These are phyloP conservation scores for Diplocarpon mali DNA, from an alignment of 2,329 filamentous ascomycete species.

Conservation along the genomic window DNA sequence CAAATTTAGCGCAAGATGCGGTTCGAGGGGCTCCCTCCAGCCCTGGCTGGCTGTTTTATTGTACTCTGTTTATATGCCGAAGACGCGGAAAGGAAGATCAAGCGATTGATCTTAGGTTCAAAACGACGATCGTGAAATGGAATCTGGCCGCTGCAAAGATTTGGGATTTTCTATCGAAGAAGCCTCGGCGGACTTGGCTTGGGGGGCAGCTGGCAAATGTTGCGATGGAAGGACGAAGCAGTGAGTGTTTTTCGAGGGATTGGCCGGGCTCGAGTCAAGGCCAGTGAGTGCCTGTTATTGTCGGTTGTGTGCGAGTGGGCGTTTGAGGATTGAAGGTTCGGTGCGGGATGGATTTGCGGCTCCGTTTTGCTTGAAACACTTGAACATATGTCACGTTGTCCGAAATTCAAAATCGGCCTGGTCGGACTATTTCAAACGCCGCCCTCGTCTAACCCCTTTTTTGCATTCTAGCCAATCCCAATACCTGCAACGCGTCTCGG, in stretches of 20 bases:
- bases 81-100: slow-evolving; percentile 9
- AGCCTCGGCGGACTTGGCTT: slow-evolving; percentile 9
- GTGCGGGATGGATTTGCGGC: slow-evolving; percentile 1
- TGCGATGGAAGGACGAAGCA: slow-evolving; percentile 1
- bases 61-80: slow-evolving; percentile 9
- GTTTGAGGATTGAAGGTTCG: slow-evolving; percentile 1
- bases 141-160: slow-evolving; percentile 18
- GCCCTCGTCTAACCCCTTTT: not conserved
- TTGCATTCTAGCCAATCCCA: too few relatives aligned
- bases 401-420: not conserved
- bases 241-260: slow-evolving; percentile 4
- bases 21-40: slow-evolving; percentile 4
- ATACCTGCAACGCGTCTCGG: too few relatives aligned
- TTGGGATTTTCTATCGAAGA: slow-evolving; percentile 11
- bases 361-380: slow-evolving; percentile 8
- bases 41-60: slow-evolving; percentile 4
- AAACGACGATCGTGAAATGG: slow-evolving; percentile 12
- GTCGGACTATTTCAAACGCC: slow-evolving; percentile 3
- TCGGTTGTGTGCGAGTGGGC: slow-evolving; percentile 2
- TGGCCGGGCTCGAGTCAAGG: slow-evolving; percentile 10
- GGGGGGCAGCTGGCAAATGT: not conserved
- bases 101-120: slow-evolving; percentile 15
- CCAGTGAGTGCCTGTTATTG: slow-evolving; percentile 6
- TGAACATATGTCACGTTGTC: slow-evolving; percentile 4
- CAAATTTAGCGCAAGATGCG: not conserved